A percentile compares a stretch with the other conserved stretches of the same genome.
Evolutionary conservation across 306 rosid species (phyloP).

Genomic region (Begonia masoniana): DNA sequence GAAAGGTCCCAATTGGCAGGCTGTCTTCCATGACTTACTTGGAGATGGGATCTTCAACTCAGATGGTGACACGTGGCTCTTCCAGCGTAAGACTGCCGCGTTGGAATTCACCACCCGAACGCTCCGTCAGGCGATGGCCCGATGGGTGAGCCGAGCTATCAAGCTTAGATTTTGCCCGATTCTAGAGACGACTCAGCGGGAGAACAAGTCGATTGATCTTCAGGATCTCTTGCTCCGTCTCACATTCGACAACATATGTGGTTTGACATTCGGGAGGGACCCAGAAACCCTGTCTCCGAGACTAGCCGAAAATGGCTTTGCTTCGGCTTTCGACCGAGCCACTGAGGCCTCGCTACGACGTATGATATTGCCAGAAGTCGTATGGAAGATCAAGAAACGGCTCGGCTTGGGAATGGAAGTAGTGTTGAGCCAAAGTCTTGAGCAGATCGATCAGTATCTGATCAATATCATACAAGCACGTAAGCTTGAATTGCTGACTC

Average conservation of each 20-base stretch:
- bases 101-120: conserved; percentile 85
- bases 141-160: conserved; percentile 91
- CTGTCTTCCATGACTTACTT: conserved; percentile 61
- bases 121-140: conserved; percentile 87
- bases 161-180: conserved; percentile 58
- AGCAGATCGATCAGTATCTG: conserved; percentile 33
- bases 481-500: conserved; percentile 32
- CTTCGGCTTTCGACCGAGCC: conserved; percentile 35
- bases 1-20: conserved; percentile 85
- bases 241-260: conserved; percentile 91
- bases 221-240: conserved; percentile 84
- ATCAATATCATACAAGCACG: conserved; percentile 47
- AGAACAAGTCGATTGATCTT: conserved; percentile 35
- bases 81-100: conserved; percentile 90
- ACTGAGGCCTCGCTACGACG: conserved; percentile 45
- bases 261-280: conserved; percentile 71
- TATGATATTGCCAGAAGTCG: conserved; percentile 23
- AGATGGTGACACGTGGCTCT: conserved; percentile 78
- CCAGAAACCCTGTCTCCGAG: conserved; percentile 41
- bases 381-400: conserved; percentile 42
- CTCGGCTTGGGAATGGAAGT: conserved; percentile 58
- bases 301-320: conserved; percentile 33
- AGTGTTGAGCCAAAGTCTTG: conserved; percentile 32
- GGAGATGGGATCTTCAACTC: conserved; percentile 89
- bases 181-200: conserved; percentile 31